These are phyloP conservation scores for Vitis rotundifolia DNA, from an alignment of 164 flowering plant genomes.

Conservation along the genomic window DNA sequence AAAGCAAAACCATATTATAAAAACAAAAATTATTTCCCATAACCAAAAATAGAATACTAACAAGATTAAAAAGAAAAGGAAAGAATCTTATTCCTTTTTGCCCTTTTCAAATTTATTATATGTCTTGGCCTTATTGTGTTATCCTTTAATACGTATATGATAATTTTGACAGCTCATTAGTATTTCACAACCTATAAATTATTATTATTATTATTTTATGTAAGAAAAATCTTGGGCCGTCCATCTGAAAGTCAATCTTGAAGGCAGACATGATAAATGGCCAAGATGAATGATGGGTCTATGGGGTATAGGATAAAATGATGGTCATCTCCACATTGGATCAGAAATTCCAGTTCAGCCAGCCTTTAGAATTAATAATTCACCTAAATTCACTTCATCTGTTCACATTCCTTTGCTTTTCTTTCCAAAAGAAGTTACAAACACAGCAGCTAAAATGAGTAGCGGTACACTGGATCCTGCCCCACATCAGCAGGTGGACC, in stretches of 20 bases:
- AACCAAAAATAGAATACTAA: not conserved
- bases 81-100: not conserved
- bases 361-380: too few species aligned
- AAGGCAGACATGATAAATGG: too few species aligned
- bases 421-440: constrained; percentile 2
- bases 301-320: too few species aligned
- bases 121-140: not conserved
- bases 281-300: too few species aligned
- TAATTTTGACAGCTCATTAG: constrained; percentile 12
- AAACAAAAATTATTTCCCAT: not conserved
- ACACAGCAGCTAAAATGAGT: too few species aligned
- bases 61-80: not conserved
- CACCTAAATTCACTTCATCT: too few species aligned
- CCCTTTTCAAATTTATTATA: not conserved
- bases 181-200: not conserved
- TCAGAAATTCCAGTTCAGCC: too few species aligned
- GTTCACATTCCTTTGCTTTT: not conserved
- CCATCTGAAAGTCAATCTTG: too few species aligned
- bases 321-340: too few species aligned
- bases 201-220: too few species aligned
- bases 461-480: too few species aligned
- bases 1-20: not conserved
- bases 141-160: not conserved
- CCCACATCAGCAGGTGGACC: constrained; percentile 6
- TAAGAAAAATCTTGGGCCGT: too few species aligned